Conservation (phyloP, 371 early-diverging fungal genomes). For the Fennellomyces sp. region DNA sequence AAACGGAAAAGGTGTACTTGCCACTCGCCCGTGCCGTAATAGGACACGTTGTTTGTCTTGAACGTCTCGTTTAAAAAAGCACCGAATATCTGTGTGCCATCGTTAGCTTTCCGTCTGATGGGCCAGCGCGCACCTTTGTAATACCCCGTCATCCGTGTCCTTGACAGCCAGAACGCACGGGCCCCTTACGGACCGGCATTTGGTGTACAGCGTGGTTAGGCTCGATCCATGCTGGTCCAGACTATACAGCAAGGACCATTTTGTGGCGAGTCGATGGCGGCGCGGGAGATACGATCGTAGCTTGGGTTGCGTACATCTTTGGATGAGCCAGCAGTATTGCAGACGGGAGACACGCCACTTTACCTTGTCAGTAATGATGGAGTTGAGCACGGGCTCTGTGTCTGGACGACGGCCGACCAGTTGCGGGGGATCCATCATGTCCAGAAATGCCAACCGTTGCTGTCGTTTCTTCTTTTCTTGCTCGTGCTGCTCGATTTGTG, state of each 20-base stretch:
- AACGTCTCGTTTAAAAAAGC: slow-evolving; percentile 83
- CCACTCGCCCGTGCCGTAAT: slow-evolving; percentile 94
- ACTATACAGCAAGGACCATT: slow-evolving; percentile 85
- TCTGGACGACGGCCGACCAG: slow-evolving; percentile 48
- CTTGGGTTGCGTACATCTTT: slow-evolving; percentile 12
- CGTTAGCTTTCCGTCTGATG: too few relatives aligned
- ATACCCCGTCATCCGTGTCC: slow-evolving; percentile 64
- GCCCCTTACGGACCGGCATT: slow-evolving; percentile 59
- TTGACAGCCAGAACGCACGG: slow-evolving; percentile 74
- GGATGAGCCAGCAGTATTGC: background rate
- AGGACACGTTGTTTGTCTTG: slow-evolving; percentile 58
- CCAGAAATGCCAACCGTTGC: slow-evolving; percentile 7
- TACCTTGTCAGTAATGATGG: slow-evolving; percentile 52
- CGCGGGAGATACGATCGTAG: slow-evolving; percentile 56
- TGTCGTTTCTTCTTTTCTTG: slow-evolving; percentile 7
- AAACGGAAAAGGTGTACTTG: slow-evolving; percentile 38
- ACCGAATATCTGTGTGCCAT: slow-evolving; percentile 91
- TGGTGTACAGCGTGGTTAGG: slow-evolving; percentile 73
- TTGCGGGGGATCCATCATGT: slow-evolving; percentile 21
- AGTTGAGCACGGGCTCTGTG: slow-evolving; percentile 55
- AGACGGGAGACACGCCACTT: background rate
- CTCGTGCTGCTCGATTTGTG: slow-evolving; percentile 6
- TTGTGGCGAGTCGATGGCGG: slow-evolving; percentile 59
- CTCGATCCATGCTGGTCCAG: slow-evolving; percentile 93
- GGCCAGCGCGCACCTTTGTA: too few relatives aligned